These are phyloP conservation scores for Balamuthia mandrillaris DNA, from an alignment of 208 protist genomes.

Conservation along the genomic window DNA sequence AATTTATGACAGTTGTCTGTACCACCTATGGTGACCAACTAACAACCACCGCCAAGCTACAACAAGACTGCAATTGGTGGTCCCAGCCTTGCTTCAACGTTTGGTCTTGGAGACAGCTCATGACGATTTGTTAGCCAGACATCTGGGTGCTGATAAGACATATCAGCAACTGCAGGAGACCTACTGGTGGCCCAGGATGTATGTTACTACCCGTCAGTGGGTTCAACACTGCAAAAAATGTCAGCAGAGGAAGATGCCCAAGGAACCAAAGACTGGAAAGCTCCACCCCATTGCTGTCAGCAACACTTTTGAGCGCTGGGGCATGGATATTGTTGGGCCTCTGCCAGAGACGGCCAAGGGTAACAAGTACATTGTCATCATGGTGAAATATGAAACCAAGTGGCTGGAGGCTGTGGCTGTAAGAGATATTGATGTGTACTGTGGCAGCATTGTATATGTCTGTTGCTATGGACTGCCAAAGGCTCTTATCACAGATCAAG, in stretches of 20 bases:
- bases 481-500: slow-evolving; percentile 30
- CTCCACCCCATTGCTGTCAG: background rate
- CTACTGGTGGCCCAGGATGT: slow-evolving; percentile 26
- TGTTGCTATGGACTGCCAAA: slow-evolving; percentile 19
- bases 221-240: background rate
- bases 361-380: slow-evolving; percentile 15
- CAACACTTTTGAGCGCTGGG: background rate
- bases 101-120: background rate
- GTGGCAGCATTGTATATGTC: background rate
- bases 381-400: slow-evolving; percentile 25
- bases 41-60: no score
- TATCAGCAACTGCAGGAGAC: background rate
- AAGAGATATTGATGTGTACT: background rate
- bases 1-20: no score
- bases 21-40: no score
- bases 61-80: background rate
- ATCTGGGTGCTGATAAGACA: background rate
- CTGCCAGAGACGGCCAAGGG: background rate
- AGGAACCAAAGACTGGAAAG: background rate
- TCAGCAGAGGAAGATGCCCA: background rate
- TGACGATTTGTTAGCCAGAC: background rate
- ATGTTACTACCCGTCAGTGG: background rate
- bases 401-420: background rate
- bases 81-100: background rate
- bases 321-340: background rate